Percentiles rank a stretch among this genome's conserved stretches.
Conservation (phyloP, 202 grass and related monocot species). For the Panicum hallii region DNA sequence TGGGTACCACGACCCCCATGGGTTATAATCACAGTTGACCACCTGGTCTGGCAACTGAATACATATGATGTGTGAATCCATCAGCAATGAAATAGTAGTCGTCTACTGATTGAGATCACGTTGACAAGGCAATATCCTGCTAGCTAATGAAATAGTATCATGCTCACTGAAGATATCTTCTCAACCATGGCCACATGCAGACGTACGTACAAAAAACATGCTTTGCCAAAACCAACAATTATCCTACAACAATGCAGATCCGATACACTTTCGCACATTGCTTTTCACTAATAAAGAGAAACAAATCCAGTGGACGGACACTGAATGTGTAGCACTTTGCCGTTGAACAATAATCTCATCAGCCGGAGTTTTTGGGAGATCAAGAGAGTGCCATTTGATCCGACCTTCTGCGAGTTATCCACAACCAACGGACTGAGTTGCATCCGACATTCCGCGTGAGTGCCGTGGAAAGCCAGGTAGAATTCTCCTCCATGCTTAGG, state of each 20-base stretch:
- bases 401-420: not conserved
- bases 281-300: not conserved
- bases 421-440: not conserved
- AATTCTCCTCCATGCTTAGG: not conserved
- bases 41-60: not conserved
- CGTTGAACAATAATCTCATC: not conserved
- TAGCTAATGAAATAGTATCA: too few species aligned
- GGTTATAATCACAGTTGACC: not conserved
- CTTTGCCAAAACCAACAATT: not conserved
- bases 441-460: not conserved
- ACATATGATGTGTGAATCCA: not conserved
- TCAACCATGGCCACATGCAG: not conserved
- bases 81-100: too few species aligned
- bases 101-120: too few species aligned
- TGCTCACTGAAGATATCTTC: too few species aligned
- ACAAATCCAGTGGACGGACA: not conserved
- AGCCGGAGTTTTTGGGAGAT: not conserved
- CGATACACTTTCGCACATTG: not conserved
- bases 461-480: not conserved
- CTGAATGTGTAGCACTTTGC: not conserved
- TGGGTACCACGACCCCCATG: not conserved
- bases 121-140: too few species aligned
- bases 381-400: not conserved
- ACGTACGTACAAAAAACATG: too few species aligned
- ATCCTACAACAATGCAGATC: not conserved